Base-by-base conservation (phyloP, 139 green algal species). In the Tetraselmis chui region DNA sequence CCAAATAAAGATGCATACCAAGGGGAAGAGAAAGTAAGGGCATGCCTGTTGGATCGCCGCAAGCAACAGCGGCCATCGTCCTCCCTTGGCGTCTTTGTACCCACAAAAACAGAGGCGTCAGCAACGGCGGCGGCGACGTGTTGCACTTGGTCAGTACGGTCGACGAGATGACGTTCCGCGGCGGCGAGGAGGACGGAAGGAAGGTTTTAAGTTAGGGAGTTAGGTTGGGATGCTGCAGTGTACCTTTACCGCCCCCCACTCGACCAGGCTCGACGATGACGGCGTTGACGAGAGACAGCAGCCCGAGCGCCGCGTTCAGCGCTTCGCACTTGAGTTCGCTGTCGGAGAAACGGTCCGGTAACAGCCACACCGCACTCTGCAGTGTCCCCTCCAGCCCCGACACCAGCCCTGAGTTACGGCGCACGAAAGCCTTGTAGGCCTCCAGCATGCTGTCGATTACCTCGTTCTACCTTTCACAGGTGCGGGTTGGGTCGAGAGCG, bases 321-420 rank as follows among this genome's bases (percentile, higher is more conserved):
- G 77, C 85, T 79, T 92, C 88, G 0, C 89, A 29, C 23, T 31
- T 78, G 27, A 90, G 79, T 77, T 92, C 88, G 1, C 79, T 85
- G 22, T 87, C 85, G 29, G 76, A 59, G 31, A 92, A 92, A 29
- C 88, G 85, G 58, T 92, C 88, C 1, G 88, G 88, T 26, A 92
- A 79, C 31, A 92, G 58, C 87, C 87, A 92, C 45, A 67, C 45
- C 11, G 45, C 45, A 18, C 45, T 67, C 18, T 5, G 11, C 45
- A 67, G 45, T 18, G 45, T 18, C 11, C 45, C 45, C 45, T 67
- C 45, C 45, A 67, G 11, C 11, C 45, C 45, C 11, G 11, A 25
- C 11, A 67, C 45, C 45, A 67, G 45, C 45, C 45, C 45, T 18
- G 45, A 5, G 45, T 67, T 5, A 18, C 45, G 11, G 5, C 45